Evolutionary conservation across 352 stramenopile species (phyloP), one percentile per base, ranked within the genome.

Genomic region (Phytophthora vignae): DNA sequence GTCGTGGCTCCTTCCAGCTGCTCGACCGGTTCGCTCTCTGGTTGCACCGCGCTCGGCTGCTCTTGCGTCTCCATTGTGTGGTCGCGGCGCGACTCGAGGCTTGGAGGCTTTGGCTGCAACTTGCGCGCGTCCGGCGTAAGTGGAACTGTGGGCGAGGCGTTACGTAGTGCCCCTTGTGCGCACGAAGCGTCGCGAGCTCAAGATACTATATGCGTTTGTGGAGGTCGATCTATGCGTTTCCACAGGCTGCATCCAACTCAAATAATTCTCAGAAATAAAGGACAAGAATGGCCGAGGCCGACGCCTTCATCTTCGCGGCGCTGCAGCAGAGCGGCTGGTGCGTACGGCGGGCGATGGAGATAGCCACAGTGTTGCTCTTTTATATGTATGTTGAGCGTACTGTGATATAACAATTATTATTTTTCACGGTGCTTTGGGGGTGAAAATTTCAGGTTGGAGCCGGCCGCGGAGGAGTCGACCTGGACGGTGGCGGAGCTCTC

Each of bases 261-360:
- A 54, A 54, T 44, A n/a, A 38, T 29, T 55, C 22, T 67, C 22
- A 61, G 38, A 55, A 44, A n/a, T 5, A 15, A 15, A 44, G 12
- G 1, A 12, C 15, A 12, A 67, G 17, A 31, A 88, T 86, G 79
- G 71, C 79, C 12, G 81, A 89, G 31, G 73, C 73, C 4, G 78
- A 90, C 40, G 65, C 69, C 36, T 82, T 87, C 60, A 75, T 89
- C 54, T 76, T 81, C 12, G 59, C 81, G 58, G 80, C 74, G 44
- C 79, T 90, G 61, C 67, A 86, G 68, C 83, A 90, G 46, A 85
- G 71, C 60, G 77, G 69, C 4, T 87, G 77, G 83, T 90, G 21
- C 55, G 66, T 59, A 4, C 38, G 11, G 15, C 1, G 25, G 10
- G 11, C n/a, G 11, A 22, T 22, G 21, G 11, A n/a, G 4, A 27